These are phyloP conservation scores for Lojkania enalia DNA, from an alignment of 2,329 filamentous ascomycete genomes.

Conservation along the genomic window DNA sequence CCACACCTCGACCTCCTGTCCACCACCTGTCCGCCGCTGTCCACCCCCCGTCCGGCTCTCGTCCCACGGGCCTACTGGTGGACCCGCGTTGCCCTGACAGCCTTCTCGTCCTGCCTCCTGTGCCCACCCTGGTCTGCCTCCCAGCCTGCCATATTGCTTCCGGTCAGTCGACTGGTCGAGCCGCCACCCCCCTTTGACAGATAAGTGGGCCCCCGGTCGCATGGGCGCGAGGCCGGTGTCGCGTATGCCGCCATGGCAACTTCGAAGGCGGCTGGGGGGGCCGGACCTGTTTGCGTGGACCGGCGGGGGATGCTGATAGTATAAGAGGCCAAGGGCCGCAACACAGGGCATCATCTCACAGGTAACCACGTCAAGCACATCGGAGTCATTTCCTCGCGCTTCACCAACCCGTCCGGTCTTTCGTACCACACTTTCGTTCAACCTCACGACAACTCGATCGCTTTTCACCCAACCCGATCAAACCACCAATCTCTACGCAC, in stretches of 20 bases:
- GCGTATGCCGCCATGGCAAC: not conserved
- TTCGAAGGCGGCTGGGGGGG: not conserved
- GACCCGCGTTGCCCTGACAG: not conserved
- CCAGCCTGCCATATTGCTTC: not conserved
- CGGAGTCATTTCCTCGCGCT: too few species aligned
- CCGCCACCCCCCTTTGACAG: not conserved
- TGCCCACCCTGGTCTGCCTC: not conserved
- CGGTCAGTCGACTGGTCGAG: not conserved
- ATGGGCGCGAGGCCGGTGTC: not conserved
- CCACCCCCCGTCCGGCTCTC: too few species aligned
- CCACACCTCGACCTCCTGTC: too few species aligned
- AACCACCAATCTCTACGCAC: constrained; percentile 12
- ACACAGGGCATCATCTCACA: not conserved
- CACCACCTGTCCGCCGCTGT: too few species aligned
- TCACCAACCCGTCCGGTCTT: too few species aligned
- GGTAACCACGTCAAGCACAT: too few species aligned
- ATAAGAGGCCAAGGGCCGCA: not conserved
- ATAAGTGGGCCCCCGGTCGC: not conserved
- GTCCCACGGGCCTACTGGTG: too few species aligned
- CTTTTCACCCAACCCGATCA: constrained; percentile 2
- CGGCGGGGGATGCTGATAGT: not conserved
- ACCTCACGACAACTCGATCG: too few species aligned
- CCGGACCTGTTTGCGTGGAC: not conserved
- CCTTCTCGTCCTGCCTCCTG: not conserved
- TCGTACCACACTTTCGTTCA: constrained; percentile 1